Percentiles rank a stretch among this genome's conserved stretches.
Evolutionary conservation across 129 eudicot genomes (phyloP).

Genomic region (Lonicera japonica): DNA sequence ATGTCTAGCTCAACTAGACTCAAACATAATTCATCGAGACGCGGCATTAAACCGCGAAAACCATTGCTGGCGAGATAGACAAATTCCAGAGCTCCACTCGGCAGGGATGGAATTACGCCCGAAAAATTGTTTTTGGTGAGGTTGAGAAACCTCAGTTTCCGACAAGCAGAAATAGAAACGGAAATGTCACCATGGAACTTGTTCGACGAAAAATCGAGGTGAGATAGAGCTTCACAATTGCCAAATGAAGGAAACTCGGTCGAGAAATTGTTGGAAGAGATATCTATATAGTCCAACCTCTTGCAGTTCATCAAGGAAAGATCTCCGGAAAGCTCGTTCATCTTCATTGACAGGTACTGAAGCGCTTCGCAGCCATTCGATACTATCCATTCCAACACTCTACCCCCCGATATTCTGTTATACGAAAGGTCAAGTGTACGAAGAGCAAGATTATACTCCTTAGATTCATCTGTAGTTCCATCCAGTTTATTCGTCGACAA

Average conservation of each 20-base stretch:
- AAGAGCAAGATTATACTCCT: conserved; percentile 1
- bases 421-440: conserved; percentile 56
- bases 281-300: conserved; percentile 47
- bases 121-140: conserved; percentile 46
- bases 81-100: conserved; percentile 34
- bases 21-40: conserved; percentile 33
- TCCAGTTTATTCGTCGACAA: conserved; percentile 60
- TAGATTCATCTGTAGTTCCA: conserved; percentile 20
- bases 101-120: conserved; percentile 39
- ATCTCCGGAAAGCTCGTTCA: conserved; percentile 27
- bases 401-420: conserved; percentile 46
- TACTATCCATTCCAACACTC: conserved; percentile 56
- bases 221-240: conserved; percentile 32
- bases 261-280: conserved; percentile 60
- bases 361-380: conserved; percentile 31
- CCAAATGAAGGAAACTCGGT: conserved; percentile 31
- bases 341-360: conserved; percentile 36
- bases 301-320: conserved; percentile 15
- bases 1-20: conserved; percentile 48
- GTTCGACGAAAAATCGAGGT: conserved; percentile 70
- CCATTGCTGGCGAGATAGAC: conserved; percentile 40
- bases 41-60: conserved; percentile 39
- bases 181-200: conserved; percentile 45
- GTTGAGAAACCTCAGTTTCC: conserved; percentile 44
- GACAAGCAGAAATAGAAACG: conserved; percentile 35